These are phyloP conservation scores for Ophiostoma fasciatum DNA, from an alignment of 2,329 filamentous ascomycete species.

Conservation along the genomic window DNA sequence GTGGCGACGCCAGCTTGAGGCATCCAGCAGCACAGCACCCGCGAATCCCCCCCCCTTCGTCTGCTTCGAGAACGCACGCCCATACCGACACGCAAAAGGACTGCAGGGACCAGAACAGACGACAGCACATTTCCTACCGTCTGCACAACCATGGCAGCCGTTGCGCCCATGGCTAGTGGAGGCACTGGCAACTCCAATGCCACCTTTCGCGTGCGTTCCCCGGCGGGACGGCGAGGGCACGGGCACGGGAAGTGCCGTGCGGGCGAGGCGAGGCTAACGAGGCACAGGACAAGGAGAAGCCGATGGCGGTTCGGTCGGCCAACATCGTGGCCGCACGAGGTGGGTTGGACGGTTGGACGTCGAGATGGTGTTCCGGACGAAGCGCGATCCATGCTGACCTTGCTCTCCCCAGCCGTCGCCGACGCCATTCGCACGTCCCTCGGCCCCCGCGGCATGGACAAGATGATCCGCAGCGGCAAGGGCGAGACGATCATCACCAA, in stretches of 20 bases:
- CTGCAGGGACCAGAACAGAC: too few species aligned
- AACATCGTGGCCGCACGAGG: constrained; percentile 97
- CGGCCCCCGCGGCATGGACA: constrained; percentile 95
- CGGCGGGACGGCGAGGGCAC: too few species aligned
- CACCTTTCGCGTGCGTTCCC: constrained; percentile 40
- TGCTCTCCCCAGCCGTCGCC: constrained; percentile 66
- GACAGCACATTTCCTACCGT: neutral
- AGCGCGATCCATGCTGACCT: too few species aligned
- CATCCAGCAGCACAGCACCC: too few species aligned
- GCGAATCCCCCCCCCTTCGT: too few species aligned
- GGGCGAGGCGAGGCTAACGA: too few species aligned
- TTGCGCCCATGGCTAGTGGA: constrained; percentile 29
- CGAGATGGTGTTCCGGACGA: too few species aligned
- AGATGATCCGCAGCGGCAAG: constrained; percentile 96
- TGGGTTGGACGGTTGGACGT: constrained; percentile 33
- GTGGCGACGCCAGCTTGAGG: too few species aligned
- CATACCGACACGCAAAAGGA: too few species aligned
- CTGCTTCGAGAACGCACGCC: too few species aligned
- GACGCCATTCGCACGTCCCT: constrained; percentile 96
- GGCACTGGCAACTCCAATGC: constrained; percentile 32
- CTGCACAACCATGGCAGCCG: constrained; percentile 27
- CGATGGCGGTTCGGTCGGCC: constrained; percentile 83
- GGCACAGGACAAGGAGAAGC: constrained; percentile 96
- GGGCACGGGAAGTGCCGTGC: too few species aligned
- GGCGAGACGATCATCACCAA: constrained; percentile 99